Percentiles rank a stretch among this genome's conserved stretches.
Conservation (phyloP, 2,329 filamentous ascomycete genomes). For the Neofusicoccum cordaticola region DNA sequence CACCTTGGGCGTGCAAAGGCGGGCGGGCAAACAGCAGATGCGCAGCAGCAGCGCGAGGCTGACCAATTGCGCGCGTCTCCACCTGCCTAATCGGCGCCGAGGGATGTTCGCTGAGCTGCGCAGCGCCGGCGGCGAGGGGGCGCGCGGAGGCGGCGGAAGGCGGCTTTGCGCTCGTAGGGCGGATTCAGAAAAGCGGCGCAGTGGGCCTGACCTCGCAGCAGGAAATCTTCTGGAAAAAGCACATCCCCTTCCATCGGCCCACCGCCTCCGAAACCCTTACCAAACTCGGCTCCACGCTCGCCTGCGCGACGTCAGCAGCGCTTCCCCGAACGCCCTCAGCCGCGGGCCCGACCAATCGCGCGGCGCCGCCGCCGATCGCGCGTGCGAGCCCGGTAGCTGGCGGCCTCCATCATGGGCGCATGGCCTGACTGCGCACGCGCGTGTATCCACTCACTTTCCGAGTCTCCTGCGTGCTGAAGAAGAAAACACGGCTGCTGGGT, state of each 20-base stretch:
- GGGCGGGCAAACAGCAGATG: background rate
- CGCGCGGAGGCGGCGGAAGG: constrained; percentile 4
- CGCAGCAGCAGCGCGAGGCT: background rate
- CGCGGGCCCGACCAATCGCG: background rate
- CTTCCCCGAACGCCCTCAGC: constrained; percentile 6
- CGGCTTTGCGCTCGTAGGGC: constrained; percentile 14
- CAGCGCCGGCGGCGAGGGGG: background rate
- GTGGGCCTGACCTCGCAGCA: constrained; percentile 5
- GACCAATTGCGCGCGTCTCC: background rate
- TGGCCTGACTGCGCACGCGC: constrained; percentile 2
- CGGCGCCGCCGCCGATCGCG: background rate
- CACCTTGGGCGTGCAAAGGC: background rate
- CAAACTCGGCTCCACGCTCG: constrained; percentile 10
- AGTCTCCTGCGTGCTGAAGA: constrained; percentile 1
- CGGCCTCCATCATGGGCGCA: background rate
- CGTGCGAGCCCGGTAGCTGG: constrained; percentile 1
- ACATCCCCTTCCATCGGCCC: background rate
- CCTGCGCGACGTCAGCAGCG: constrained; percentile 9
- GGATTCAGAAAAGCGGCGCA: constrained; percentile 3
- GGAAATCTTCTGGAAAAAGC: constrained; percentile 8
- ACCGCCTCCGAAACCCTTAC: constrained; percentile 3
- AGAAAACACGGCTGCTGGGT: constrained; percentile 2
- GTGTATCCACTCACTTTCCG: background rate
- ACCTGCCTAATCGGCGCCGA: constrained; percentile 8
- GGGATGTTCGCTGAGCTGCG: constrained; percentile 13